phyloP scores from a whole-genome alignment of 2,329 filamentous ascomycete genomes.

The Westerdykella ornata region DNA sequence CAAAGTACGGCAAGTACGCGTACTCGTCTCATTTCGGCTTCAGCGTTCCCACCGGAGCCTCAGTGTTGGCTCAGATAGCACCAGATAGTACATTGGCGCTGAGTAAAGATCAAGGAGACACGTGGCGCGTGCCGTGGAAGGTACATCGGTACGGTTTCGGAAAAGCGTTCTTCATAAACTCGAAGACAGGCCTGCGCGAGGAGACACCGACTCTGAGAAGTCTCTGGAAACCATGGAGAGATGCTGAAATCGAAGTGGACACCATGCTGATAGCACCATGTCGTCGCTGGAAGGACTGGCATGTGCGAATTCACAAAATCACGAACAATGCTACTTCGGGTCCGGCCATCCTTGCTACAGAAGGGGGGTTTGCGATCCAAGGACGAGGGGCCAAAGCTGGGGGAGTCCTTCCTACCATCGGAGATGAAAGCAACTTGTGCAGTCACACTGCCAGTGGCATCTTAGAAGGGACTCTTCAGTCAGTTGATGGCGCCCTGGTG shows the following conservation, averaged over 20 bases:
- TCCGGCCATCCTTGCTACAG: conserved; percentile 8
- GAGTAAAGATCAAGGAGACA: conserved; percentile 36
- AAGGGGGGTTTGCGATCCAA: conserved; percentile 30
- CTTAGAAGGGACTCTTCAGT: conserved; percentile 16
- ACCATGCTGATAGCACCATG: conserved; percentile 22
- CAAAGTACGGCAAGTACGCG: conserved; percentile 30
- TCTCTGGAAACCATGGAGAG: conserved; percentile 28
- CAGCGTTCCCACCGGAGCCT: conserved; percentile 36
- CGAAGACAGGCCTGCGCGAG: conserved; percentile 3
- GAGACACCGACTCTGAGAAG: conserved; percentile 11
- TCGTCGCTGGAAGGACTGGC: conserved; percentile 26
- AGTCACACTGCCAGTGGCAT: conserved; percentile 1
- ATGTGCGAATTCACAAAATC: conserved; percentile 21
- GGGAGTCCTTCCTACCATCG: conserved; percentile 12
- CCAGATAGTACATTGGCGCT: conserved; percentile 37
- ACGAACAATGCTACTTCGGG: conserved; percentile 4
- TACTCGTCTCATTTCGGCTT: conserved; percentile 32
- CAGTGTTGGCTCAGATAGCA: conserved; percentile 36
- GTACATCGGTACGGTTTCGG: conserved; percentile 5
- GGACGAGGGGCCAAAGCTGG: conserved; percentile 17
- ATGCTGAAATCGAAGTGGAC: conserved; percentile 18
- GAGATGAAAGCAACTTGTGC: background rate
- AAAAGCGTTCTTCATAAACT: conserved; percentile 3
- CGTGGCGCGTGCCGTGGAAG: conserved; percentile 38
- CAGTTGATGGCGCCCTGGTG: conserved; percentile 8